Base-by-base conservation (phyloP, 2,329 filamentous ascomycete species). In the Allantophomopsis lycopodina region DNA sequence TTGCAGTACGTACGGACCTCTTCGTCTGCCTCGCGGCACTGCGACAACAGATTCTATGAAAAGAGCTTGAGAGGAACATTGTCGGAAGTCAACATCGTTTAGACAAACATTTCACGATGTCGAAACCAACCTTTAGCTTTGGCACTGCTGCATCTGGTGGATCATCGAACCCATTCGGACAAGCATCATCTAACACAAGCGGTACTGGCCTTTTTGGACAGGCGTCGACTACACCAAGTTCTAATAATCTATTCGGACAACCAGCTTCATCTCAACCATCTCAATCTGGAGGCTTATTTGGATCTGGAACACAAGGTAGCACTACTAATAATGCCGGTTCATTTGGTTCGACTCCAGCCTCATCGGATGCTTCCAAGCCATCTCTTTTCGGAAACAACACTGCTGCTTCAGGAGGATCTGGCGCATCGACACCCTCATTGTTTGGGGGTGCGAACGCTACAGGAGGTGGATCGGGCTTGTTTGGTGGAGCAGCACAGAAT, bases 351-450 rank as follows among this genome's bases (percentile, higher is more conserved):
- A 21, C 21, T 14, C 14, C 15, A n/a, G 35, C 36, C 12, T 18
- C 35, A 32, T 40, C 42, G 23, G 50, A 53, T 32, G 46, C 57
- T 17, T 48, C 63, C 17, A 43, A 47, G 7, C 68, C 70, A 50
- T 60, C 60, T 8, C 16, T 36, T 12, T 71, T 71, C 44, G 60
- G 60, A 30, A 50, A 46, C 15, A 18, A 13, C 15, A 21, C 50
- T 17, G 50, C 49, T 32, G 46, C 46, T 28, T 42, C 50, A n/a
- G 44, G 50, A 33, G 49, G 44, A 31, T 54, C 49, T 36, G 51
- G 37, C 41, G 46, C 54, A 18, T 36, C 46, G 14, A 52, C 58
- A 10, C 15, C 32, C 15, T 34, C 35, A 21, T 36, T 36, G 14
- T 36, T 36, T 23, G 16, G 35, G 4, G 23, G 23, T 12, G 15